Conservation (phyloP, 2,329 filamentous ascomycete species). For the Stagonosporopsis vannaccii region DNA sequence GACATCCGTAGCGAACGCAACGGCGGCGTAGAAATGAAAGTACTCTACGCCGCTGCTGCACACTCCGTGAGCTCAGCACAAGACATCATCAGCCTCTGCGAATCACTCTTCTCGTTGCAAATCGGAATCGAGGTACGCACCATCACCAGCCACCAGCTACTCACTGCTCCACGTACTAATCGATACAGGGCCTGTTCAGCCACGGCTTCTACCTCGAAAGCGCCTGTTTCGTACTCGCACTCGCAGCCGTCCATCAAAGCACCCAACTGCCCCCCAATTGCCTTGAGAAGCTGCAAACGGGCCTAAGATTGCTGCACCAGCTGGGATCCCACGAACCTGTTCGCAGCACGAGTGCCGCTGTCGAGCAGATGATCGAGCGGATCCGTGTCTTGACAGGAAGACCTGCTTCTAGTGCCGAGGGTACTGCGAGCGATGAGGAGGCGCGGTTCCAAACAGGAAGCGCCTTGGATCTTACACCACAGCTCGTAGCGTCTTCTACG, state of each 20-base stretch:
- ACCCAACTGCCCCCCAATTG: not conserved
- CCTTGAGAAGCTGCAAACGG: slow-evolving; percentile 6
- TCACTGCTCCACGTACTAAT: not conserved
- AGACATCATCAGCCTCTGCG: slow-evolving; percentile 4
- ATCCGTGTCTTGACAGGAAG: not conserved
- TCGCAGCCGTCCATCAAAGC: slow-evolving; percentile 6
- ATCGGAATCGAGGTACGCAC: slow-evolving; percentile 5
- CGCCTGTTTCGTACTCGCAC: slow-evolving; percentile 11
- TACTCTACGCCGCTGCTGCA: slow-evolving; percentile 2
- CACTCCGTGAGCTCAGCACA: not conserved
- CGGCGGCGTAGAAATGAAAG: slow-evolving; percentile 6
- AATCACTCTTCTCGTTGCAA: slow-evolving; percentile 9
- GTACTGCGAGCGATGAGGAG: not conserved
- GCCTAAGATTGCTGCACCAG: not conserved
- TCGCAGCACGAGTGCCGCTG: slow-evolving; percentile 3
- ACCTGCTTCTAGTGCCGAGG: not conserved
- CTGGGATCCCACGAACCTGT: slow-evolving; percentile 6
- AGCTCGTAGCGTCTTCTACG: not conserved
- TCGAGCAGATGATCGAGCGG: slow-evolving; percentile 13
- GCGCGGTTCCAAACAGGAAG: not conserved
- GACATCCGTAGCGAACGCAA: slow-evolving; percentile 5
- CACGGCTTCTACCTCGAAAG: slow-evolving; percentile 17
- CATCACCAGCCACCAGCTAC: too few species aligned
- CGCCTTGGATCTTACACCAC: not conserved
- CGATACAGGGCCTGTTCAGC: not conserved